Base-by-base conservation (phyloP, 805 yeast genomes). In the Monosporozyma solicola region DNA sequence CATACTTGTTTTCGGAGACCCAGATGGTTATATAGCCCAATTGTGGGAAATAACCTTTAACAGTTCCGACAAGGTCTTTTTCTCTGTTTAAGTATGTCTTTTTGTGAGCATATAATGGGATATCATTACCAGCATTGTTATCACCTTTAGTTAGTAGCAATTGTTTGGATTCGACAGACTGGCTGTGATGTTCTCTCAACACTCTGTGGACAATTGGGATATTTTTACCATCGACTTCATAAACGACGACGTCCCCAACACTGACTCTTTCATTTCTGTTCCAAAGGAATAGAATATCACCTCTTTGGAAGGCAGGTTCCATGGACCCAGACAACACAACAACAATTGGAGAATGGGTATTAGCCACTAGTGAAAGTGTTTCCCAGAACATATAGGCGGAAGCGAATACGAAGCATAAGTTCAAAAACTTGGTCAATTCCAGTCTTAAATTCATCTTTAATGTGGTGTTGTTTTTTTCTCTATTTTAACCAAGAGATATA, bases 261-360 rank as follows among this genome's bases (percentile, higher is more conserved):
- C 80, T 73, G 22, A 83, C 81, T 32, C 69, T 67, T 22, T 71
- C 63, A 53, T 85, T 82, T 59, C 97, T 77, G 70, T 94, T 94
- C 96, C 96, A 91, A 53, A 94, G 74, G 62, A 94, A 84, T 56
- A 94, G 72, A 16, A 94, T 84, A 67, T 94, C 99, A 50, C 99
- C 99, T 71, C 99, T 80, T 71, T 94, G 97, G 77, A 94, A 94
- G 1, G 99, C 99, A 2, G 99, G 99, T 68, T 94, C 99, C 99
- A 94, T 94, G 2, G 98, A 92, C 5, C 99, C 99, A 1, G 98
- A 90, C 49, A 94, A 79, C 9, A 94, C 99, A 31, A 94, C 99
- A 22, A 94, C 99, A 25, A 94, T 82, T 22, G 99, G 99, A 1
- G 97, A 87, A 55, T 87, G 84, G 0, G 97, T 83, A 70, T 88